Evolutionary conservation across 2,329 filamentous ascomycete species (phyloP).

Genomic region (Tothia fuscella): DNA sequence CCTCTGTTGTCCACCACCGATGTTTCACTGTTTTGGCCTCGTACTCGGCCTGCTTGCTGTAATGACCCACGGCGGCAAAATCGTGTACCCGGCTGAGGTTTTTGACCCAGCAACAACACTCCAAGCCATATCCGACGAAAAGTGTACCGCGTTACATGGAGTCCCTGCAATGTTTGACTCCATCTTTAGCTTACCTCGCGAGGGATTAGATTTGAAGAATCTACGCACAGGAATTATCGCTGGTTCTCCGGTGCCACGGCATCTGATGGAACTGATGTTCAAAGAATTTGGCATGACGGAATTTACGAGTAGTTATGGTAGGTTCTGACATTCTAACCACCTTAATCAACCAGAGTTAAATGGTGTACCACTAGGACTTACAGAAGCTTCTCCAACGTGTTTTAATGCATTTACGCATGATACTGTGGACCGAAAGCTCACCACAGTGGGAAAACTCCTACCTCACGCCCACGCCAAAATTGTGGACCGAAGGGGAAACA

Average conservation of each 20-base stretch:
- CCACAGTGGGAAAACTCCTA: conserved; percentile 64
- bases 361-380: conserved; percentile 39
- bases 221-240: conserved; percentile 70
- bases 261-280: conserved; percentile 62
- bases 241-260: conserved; percentile 62
- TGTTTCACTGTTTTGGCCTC: conserved; percentile 80
- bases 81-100: conserved; percentile 63
- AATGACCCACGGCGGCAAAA: conserved; percentile 62
- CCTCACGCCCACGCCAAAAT: conserved; percentile 67
- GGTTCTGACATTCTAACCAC: too few relatives aligned
- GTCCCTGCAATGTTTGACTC: conserved; percentile 79
- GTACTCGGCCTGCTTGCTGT: conserved; percentile 63
- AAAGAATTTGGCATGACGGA: conserved; percentile 62
- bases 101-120: conserved; percentile 59
- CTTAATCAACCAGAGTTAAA: conserved; percentile 1
- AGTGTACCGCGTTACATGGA: conserved; percentile 60
- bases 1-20: conserved; percentile 68
- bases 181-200: conserved; percentile 36
- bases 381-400: conserved; percentile 67
- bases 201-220: conserved; percentile 30
- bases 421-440: conserved; percentile 51
- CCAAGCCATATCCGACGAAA: conserved; percentile 42
- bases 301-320: conserved; percentile 41
- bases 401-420: conserved; percentile 72
- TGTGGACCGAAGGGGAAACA: conserved; percentile 52